Percentiles rank a stretch among this genome's conserved stretches.
These are phyloP conservation scores for Artemisia annua DNA, from an alignment of 129 eudicot genomes.

Conservation along the genomic window DNA sequence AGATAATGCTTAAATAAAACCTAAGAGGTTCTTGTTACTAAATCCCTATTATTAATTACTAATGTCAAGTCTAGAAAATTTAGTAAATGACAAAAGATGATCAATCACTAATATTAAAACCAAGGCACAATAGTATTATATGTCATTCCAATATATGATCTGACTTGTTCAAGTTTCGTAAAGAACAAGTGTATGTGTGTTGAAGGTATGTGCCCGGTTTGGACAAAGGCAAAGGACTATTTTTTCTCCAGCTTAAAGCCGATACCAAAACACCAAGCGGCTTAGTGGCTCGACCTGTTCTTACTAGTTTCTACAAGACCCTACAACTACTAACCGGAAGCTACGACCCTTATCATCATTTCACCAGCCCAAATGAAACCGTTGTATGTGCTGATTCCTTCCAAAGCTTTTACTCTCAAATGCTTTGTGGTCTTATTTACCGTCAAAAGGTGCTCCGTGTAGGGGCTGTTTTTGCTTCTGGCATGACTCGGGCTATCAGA, in stretches of 20 bases:
- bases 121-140: too few relatives aligned
- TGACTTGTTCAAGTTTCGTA: not conserved
- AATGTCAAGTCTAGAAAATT: too few relatives aligned
- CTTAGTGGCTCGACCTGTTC: slow-evolving; percentile 59
- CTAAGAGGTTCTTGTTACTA: too few relatives aligned
- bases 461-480: slow-evolving; percentile 74
- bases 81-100: too few relatives aligned
- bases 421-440: slow-evolving; percentile 62
- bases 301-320: slow-evolving; percentile 43
- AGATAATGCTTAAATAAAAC: too few relatives aligned
- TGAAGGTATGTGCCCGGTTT: slow-evolving; percentile 52
- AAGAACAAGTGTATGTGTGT: slow-evolving; percentile 6
- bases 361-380: slow-evolving; percentile 43
- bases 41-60: too few relatives aligned
- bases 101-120: too few relatives aligned
- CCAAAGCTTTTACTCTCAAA: slow-evolving; percentile 74
- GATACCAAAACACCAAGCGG: slow-evolving; percentile 70
- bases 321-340: not conserved
- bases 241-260: slow-evolving; percentile 42
- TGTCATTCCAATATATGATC: not conserved
- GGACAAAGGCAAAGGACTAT: slow-evolving; percentile 56
- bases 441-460: slow-evolving; percentile 53
- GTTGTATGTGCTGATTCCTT: slow-evolving; percentile 56
- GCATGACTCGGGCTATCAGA: slow-evolving; percentile 60
- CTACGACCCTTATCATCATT: not conserved